Conservation (phyloP, 768 basidiomycete genomes). For the Russula vinacea region DNA sequence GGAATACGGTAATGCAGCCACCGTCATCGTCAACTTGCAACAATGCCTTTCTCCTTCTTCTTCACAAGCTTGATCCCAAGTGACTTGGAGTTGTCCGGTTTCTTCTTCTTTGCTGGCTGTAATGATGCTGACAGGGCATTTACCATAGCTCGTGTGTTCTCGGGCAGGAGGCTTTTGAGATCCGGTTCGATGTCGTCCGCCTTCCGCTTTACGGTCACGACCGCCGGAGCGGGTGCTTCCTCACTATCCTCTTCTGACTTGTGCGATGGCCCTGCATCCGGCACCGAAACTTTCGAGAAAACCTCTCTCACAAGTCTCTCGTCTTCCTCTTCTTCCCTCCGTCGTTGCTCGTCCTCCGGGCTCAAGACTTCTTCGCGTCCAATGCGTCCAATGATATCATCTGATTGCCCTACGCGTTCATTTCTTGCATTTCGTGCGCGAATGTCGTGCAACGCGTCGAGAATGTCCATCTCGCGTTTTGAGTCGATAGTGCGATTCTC, state of each 20-base stretch:
- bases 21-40: conserved; percentile 2
- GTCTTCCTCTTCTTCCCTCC: conserved; percentile 83
- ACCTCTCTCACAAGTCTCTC: conserved; percentile 84
- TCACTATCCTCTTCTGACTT: conserved; percentile 28
- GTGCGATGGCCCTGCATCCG: conserved; percentile 30
- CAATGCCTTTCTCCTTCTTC: conserved; percentile 20
- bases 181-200: conserved; percentile 77
- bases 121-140: conserved; percentile 45
- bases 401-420: conserved; percentile 75
- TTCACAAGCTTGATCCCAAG: conserved; percentile 31
- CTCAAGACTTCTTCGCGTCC: conserved; percentile 68
- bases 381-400: conserved; percentile 64
- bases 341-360: conserved; percentile 69
- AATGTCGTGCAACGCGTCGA: conserved; percentile 94
- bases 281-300: conserved; percentile 69
- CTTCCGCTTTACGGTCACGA: conserved; percentile 82
- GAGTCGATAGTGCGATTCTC: conserved; percentile 92
- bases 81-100: conserved; percentile 37
- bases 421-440: conserved; percentile 83
- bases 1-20: not conserved
- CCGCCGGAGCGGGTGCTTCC: conserved; percentile 31
- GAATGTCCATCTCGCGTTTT: conserved; percentile 96
- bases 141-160: conserved; percentile 59
- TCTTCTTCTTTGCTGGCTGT: conserved; percentile 57
- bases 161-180: conserved; percentile 63